Base-by-base conservation (phyloP, 306 rosid genomes). In the Hippophae gyantsensis region DNA sequence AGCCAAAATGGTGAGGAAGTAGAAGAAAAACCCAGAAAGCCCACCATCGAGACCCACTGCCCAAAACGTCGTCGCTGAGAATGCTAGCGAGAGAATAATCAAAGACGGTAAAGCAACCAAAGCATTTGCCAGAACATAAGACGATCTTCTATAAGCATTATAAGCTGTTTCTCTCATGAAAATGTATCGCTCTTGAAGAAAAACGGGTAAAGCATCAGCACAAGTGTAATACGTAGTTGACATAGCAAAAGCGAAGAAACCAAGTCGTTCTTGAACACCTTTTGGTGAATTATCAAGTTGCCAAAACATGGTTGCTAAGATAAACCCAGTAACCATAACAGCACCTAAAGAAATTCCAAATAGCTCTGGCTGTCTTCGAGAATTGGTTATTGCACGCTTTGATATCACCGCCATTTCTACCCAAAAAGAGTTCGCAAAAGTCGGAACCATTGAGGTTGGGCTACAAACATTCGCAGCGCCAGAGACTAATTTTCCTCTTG, bases 41-140 rank as follows among this genome's bases (percentile, higher is more conserved):
- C 96, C 93, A 5, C 99, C 99, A 65, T 80, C 97, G 1, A 92
- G 89, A 10, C 99, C 99, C 12, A 92, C 99, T 0, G 99, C 94
- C 86, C 87, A 92, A 54, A 92, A 92, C 1, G 99, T 92, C 5
- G 61, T 64, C 0, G 76, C 78, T 0, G 95, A 65, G 52, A 92
- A 92, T 1, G 80, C 84, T 2, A 79, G 0, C 0, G 99, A 69
- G 8, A 92, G 87, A 53, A 92, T 75, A 1, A 81, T 41, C 0
- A 92, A 8, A 0, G 86, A 41, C 0, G 99, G 99, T 0, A 92
- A 13, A 0, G 83, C 73, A 0, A 79, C 89, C 0, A 92, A 56
- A 0, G 95, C 78, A 43, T 86, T 95, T 0, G 99, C 80, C 0
- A 92, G 74, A 13, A 92, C 79, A 64, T 92, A 92, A 8, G 99